A percentile compares a stretch with the other conserved stretches of the same genome.
phyloP scores from a whole-genome alignment of 2,329 filamentous ascomycete species.

The Penicillium sp. region DNA sequence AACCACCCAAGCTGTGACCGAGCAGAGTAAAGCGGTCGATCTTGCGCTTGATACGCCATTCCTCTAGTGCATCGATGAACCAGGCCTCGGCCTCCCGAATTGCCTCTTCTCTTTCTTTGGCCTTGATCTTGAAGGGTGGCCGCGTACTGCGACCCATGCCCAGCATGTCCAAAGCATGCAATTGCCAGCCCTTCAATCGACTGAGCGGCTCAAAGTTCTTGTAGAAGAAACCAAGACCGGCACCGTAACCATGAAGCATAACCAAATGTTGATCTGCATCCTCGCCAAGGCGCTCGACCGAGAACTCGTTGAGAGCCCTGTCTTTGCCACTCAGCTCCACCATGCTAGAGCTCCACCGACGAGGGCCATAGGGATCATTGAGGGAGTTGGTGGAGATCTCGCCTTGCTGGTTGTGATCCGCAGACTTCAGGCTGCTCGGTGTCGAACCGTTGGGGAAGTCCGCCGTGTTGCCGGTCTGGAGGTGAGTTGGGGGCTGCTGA shows the following conservation, averaged over 20 bases:
- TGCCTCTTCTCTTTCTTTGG: constrained; percentile 76
- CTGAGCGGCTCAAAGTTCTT: constrained; percentile 92
- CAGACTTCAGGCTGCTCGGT: constrained; percentile 33
- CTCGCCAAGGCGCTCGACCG: constrained; percentile 79
- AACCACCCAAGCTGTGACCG: constrained; percentile 90
- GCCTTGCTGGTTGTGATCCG: constrained; percentile 39
- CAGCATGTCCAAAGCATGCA: constrained; percentile 92
- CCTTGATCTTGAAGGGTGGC: constrained; percentile 78
- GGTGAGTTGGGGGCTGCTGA: constrained; percentile 64
- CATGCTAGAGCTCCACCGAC: constrained; percentile 82
- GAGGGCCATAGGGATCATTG: constrained; percentile 77
- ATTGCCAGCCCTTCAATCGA: constrained; percentile 74
- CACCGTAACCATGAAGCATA: constrained; percentile 95
- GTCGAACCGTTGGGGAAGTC: constrained; percentile 25
- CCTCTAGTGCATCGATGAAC: constrained; percentile 94
- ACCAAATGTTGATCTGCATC: constrained; percentile 80
- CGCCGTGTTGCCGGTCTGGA: constrained; percentile 55
- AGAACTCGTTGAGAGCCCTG: constrained; percentile 87
- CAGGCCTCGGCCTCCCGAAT: constrained; percentile 88
- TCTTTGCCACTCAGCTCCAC: constrained; percentile 82
- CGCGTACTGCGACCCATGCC: constrained; percentile 89
- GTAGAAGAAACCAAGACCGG: constrained; percentile 96
- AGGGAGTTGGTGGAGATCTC: constrained; percentile 49
- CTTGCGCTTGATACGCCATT: constrained; percentile 85
- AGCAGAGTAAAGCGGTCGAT: constrained; percentile 92